These are phyloP conservation scores for Peziza echinospora DNA, from an alignment of 495 filamentous ascomycete species.

Conservation along the genomic window DNA sequence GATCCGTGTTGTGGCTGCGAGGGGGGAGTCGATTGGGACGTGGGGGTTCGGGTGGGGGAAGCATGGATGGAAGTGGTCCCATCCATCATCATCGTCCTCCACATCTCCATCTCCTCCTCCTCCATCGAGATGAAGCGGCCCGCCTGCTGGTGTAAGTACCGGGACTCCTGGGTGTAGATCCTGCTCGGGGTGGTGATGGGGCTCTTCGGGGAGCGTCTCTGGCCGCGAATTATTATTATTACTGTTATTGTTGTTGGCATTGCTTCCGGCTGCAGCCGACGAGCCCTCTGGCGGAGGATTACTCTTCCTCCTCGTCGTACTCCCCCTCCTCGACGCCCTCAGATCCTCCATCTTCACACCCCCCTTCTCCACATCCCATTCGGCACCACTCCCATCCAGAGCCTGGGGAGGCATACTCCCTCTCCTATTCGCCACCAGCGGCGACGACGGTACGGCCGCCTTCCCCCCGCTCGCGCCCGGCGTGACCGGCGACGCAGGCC, in stretches of 20 bases:
- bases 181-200: no score
- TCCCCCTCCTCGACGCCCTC: neutral
- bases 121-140: no score
- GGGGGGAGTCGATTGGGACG: conserved; percentile 51
- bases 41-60: conserved; percentile 61
- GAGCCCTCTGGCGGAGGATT: neutral
- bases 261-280: neutral
- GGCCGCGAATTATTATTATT: no score
- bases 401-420: no score
- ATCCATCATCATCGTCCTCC: neutral
- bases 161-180: no score
- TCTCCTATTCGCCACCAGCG: neutral
- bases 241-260: neutral
- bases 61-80: neutral
- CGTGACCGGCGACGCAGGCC: no score
- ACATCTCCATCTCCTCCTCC: no score
- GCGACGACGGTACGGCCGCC: neutral
- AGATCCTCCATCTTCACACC: neutral
- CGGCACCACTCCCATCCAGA: neutral
- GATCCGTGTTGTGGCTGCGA: conserved; percentile 58
- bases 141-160: no score
- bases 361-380: neutral
- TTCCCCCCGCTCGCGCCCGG: no score
- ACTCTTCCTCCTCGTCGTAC: neutral
- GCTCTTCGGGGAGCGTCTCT: neutral